Evolutionary conservation across 2,329 filamentous ascomycete species (phyloP), one percentile per base, ranked within the genome.

Genomic region (Venturia asperata): DNA sequence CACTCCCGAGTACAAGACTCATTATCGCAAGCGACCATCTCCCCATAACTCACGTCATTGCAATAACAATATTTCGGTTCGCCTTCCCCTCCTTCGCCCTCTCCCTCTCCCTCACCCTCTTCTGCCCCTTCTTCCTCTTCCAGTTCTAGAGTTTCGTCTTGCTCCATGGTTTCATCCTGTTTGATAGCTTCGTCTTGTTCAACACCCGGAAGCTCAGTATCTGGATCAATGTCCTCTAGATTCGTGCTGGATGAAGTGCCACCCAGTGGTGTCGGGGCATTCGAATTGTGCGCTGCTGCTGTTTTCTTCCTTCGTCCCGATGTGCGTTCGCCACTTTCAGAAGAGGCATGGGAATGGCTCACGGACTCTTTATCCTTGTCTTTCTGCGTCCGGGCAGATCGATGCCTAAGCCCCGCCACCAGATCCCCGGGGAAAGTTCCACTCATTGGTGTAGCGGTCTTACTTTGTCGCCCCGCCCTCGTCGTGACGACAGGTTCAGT

Each of bases 21-120:
- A 71, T 87, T 87, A 72, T 88, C 85, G 70, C 85, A 88, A 15
- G 84, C 85, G 49, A 88, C 83, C 85, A 88, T 88, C 70, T 86
- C 83, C 21, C 85, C 85, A 71, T 86, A 87, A 68, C 81, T 84
- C 45, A 87, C 85, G 68, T 83, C 83, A 62, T 85, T 84, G 71
- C 85, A 88, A 68, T 85, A 86, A 74, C 85, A 88, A 71, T 87
- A 88, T 49, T 84, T 82, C 67, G 83, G 83, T 67, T 85, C 83
- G 71, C 85, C 71, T 30, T 70, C 75, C 62, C 75, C 75, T 13
- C 67, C 66, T 42, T 78, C 77, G 19, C 77, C 75, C 15, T 73
- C 73, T 49, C 71, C 74, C 24, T 69, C 70, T 11, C 66, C 68
- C 62, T 74, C 71, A 64, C 71, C 72, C 56, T 69, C 72, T 55